phyloP scores from a whole-genome alignment of 129 eudicot genomes.

The Silybum marianum region DNA sequence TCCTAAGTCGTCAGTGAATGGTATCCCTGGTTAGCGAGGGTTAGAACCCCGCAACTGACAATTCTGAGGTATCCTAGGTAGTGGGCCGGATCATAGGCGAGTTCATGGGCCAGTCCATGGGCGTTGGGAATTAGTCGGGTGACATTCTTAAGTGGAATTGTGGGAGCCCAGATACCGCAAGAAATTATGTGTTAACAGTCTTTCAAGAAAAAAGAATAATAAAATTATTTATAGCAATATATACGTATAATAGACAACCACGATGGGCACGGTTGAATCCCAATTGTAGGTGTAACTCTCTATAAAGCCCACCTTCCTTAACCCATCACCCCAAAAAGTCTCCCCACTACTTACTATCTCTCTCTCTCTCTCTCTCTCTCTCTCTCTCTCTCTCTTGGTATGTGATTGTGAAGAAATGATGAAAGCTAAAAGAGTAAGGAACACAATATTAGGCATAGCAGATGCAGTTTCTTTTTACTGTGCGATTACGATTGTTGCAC shows the following conservation, averaged over 20 bases:
- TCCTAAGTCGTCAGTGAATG: too few species aligned
- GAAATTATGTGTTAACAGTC: too few species aligned
- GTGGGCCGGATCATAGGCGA: too few species aligned
- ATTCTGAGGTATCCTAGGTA: too few species aligned
- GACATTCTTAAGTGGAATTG: too few species aligned
- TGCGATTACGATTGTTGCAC: conserved; percentile 29
- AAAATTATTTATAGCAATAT: background rate
- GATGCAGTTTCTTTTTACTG: conserved; percentile 36
- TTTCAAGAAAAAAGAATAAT: too few species aligned
- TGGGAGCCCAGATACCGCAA: too few species aligned
- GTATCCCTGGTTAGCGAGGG: too few species aligned
- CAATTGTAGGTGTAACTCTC: background rate
- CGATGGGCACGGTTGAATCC: background rate
- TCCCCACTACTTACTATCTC: background rate
- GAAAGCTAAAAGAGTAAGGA: conserved; percentile 19
- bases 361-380: too few species aligned
- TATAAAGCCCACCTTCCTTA: conserved; percentile 4
- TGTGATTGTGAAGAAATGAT: background rate
- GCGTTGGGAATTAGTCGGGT: too few species aligned
- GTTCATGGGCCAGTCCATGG: too few species aligned
- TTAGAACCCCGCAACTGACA: too few species aligned
- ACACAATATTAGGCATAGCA: conserved; percentile 23
- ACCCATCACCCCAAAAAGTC: background rate
- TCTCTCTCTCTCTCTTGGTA: background rate
- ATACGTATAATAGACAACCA: background rate